Base-by-base conservation (phyloP, 768 basidiomycete genomes). In the Lentinus brumalis region DNA sequence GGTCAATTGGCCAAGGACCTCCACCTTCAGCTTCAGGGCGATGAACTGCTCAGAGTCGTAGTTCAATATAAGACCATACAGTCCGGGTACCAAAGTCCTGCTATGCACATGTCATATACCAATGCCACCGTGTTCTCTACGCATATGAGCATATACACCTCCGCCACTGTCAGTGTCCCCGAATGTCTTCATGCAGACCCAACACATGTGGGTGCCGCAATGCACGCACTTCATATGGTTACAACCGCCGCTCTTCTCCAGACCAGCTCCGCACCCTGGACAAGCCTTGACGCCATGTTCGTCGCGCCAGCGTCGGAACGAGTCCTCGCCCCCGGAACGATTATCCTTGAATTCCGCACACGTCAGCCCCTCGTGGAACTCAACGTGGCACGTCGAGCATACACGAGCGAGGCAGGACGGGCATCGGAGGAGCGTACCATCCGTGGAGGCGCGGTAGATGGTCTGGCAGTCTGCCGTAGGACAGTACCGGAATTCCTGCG, bases 401-500 rank as follows among this genome's bases (percentile, higher is more conserved):
- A 81, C 71, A 14, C 73, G 69, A 1, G 60, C 66, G 5, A 66
- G 58, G 56, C 81, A 83, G 5, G 64, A 61, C 16, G 70, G 71
- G 59, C 81, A 83, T 26, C 63, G 73, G 21, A 80, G 59, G 15
- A 70, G 61, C 10, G 63, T 67, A 10, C 71, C 72, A 15, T 56
- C 50, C 26, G 53, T 59, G 4, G 54, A 62, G 18, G 66, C 40
- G 35, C 79, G 73, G 67, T 84, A 83, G 16, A 85, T 75, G 12
- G 78, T 75, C 45, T 77, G 66, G 65, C 86, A 88, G 53, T 79
- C 73, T 3, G 79, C 72, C 2, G 81, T 78, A 1, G 86, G 84
- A 67, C 86, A 88, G 71, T 82, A 83, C 60, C 78, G 79, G 63
- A 79, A 78, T n/a, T 78, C 76, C 31, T 76, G 66, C 1, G 75